A percentile compares a stretch with the other conserved stretches of the same genome.
Conservation (phyloP, 2,329 filamentous ascomycete genomes). For the Rosellinia necatrix region DNA sequence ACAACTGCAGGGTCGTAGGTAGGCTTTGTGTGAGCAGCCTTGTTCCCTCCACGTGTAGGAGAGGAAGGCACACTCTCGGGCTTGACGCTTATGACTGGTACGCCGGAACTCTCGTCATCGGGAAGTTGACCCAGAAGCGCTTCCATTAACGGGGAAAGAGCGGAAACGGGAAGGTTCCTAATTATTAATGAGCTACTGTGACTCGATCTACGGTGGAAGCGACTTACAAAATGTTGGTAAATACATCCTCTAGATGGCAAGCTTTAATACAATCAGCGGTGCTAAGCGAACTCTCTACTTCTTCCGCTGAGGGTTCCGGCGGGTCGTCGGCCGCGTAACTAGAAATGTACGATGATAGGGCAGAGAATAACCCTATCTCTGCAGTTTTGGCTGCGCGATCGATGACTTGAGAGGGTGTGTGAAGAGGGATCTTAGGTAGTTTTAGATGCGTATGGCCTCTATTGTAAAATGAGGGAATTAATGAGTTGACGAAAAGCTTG, state of each 20-base stretch:
- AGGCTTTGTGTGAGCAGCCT: slow-evolving; percentile 56
- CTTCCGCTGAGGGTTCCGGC: slow-evolving; percentile 94
- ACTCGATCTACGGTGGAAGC: neutral
- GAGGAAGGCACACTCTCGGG: slow-evolving; percentile 73
- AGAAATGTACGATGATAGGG: slow-evolving; percentile 95
- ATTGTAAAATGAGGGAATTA: slow-evolving; percentile 80
- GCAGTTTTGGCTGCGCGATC: slow-evolving; percentile 78
- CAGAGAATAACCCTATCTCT: slow-evolving; percentile 88
- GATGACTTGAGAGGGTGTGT: slow-evolving; percentile 89
- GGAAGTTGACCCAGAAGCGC: slow-evolving; percentile 83
- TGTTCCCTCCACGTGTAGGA: slow-evolving; percentile 66
- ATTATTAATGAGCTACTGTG: slow-evolving; percentile 7
- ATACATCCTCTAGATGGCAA: slow-evolving; percentile 81
- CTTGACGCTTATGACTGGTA: slow-evolving; percentile 82
- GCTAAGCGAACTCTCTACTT: slow-evolving; percentile 92
- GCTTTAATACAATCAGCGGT: slow-evolving; percentile 93
- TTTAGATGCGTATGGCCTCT: slow-evolving; percentile 66
- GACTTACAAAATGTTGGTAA: slow-evolving; percentile 79
- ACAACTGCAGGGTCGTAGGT: slow-evolving; percentile 84
- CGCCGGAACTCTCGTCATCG: slow-evolving; percentile 74
- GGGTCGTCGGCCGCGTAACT: slow-evolving; percentile 98
- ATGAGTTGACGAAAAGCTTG: slow-evolving; percentile 93
- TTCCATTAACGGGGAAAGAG: slow-evolving; percentile 67
- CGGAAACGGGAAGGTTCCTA: slow-evolving; percentile 65
- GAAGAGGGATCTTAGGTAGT: slow-evolving; percentile 82